Base-by-base conservation (phyloP, 345 rosid species). In the Melaleuca quinquenervia region DNA sequence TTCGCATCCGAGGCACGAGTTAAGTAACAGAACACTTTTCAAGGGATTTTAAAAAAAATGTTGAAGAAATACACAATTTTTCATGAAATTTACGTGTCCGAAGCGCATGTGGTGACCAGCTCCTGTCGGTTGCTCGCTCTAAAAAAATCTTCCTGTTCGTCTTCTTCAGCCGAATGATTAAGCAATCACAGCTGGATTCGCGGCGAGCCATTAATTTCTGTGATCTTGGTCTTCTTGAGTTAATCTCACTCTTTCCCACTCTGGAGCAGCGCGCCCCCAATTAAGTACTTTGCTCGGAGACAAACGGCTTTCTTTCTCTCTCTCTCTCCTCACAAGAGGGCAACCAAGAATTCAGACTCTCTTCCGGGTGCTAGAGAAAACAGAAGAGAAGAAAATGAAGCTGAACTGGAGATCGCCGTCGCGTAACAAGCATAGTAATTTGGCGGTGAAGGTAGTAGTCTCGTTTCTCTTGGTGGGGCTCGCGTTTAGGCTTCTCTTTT, bases 401-500 rank as follows among this genome's bases (percentile, higher is more conserved):
- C 84, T 87, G 54, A 88, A 87, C 82, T 88, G 90, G 93, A 89
- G 86, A 32, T 54, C 88, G 84, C 84, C 75, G 70, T 76, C 87
- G 86, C 87, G 93, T 41, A 92, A 85, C 88, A 91, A 86, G 90
- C 90, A 92, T 87, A 90, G 90, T 85, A 89, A 91, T 87, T 88
- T 93, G 87, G 85, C 93, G 51, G 84, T 94, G 55, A 95, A 92
- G 91, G 83, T 96, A 50, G 89, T 88, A 49, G 89, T 93, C 50
- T 86, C 91, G 48, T 22, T 90, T 86, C 89, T 97, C 50, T 84
- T 96, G 50, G 50, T 90, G 55, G 93, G 93, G 91, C 86, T 95
- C 48, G 98, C 93, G 84, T 90, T 93, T 82, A 86, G 92, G 87
- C 90, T 95, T 83, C 88, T 96, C 87, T 88, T 90, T 83, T 87